Evolutionary conservation across 129 eudicot species (phyloP).

Genomic region (Tanacetum coccineum): DNA sequence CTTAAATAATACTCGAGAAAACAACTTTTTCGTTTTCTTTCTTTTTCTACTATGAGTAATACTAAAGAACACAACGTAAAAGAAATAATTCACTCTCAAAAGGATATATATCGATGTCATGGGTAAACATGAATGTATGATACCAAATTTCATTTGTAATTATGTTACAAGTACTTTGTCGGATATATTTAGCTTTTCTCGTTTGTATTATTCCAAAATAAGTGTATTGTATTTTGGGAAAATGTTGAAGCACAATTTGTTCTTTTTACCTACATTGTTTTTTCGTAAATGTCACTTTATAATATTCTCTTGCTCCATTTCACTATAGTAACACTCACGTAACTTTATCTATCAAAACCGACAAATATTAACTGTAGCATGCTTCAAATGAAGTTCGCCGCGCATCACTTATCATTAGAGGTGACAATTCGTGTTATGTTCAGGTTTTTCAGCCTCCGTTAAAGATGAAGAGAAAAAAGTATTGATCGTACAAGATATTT

Average conservation of each 20-base stretch:
- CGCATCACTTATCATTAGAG: not conserved
- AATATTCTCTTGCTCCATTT: not conserved
- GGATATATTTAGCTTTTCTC: not conserved
- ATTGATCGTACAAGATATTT: too few relatives aligned
- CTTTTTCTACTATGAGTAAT: too few relatives aligned
- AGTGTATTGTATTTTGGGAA: not conserved
- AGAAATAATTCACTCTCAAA: too few relatives aligned
- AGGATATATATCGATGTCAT: too few relatives aligned
- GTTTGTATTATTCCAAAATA: not conserved
- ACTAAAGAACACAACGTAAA: too few relatives aligned
- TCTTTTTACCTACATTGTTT: not conserved
- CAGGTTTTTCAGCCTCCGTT: too few relatives aligned
- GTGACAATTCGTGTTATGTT: not conserved
- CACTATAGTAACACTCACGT: not conserved
- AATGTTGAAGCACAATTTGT: not conserved
- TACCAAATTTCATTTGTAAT: not conserved
- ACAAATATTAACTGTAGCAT: not conserved
- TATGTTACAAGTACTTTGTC: not conserved
- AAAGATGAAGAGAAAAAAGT: too few relatives aligned
- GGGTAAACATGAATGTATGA: too few relatives aligned
- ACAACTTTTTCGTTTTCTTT: too few relatives aligned
- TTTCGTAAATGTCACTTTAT: too few relatives aligned
- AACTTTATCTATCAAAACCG: not conserved
- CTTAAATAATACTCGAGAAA: too few relatives aligned
- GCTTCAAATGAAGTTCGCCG: not conserved